A percentile compares a stretch with the other conserved stretches of the same genome.
Evolutionary conservation across 805 yeast genomes (phyloP).

Genomic region (Cyberlindnera mrakii): DNA sequence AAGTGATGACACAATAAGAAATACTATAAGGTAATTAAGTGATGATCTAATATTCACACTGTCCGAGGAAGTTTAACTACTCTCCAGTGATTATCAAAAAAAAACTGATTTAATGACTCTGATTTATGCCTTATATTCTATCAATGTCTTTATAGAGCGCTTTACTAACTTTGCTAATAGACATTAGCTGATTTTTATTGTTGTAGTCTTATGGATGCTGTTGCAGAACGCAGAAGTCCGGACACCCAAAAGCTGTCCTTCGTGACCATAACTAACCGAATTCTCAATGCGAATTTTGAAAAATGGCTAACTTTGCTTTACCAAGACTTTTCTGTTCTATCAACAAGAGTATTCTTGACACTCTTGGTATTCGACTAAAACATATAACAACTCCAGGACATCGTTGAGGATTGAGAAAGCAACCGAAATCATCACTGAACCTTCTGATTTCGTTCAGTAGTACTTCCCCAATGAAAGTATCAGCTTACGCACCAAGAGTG

Average conservation of each 20-base stretch:
- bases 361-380: background rate
- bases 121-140: conserved; percentile 17
- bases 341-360: background rate
- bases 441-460: background rate
- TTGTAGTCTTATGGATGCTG: no score
- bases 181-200: no score
- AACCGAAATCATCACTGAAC: background rate
- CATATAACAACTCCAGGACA: background rate
- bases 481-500: conserved; percentile 3
- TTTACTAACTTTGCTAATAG: no score
- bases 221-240: no score
- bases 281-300: background rate
- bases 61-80: conserved; percentile 34
- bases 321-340: background rate
- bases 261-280: background rate
- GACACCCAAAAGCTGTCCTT: no score
- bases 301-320: background rate
- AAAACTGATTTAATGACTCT: conserved; percentile 52
- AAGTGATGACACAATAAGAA: no score
- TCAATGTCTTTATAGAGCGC: no score
- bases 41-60: conserved; percentile 50
- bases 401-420: background rate
- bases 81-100: conserved; percentile 19
- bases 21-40: conserved; percentile 7
- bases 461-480: conserved; percentile 9